Evolutionary conservation across 768 basidiomycete genomes (phyloP).

Genomic region (Hydnomerulius pinastri): DNA sequence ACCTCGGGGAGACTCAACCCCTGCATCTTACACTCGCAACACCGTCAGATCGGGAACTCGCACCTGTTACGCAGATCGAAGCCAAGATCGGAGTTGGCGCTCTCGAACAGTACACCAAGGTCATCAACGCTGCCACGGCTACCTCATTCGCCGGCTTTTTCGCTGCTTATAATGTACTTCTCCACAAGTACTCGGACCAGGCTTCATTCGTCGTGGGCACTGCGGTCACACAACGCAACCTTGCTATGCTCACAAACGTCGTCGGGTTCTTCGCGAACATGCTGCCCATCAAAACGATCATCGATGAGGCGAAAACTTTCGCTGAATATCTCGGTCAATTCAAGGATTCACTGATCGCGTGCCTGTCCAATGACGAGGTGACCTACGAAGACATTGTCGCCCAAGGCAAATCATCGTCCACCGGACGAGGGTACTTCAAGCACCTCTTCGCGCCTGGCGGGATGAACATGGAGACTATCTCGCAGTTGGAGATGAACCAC

Average conservation of each 20-base stretch:
- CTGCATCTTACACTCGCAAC: constrained; percentile 16
- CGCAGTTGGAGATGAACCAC: constrained; percentile 4
- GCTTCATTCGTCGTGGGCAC: constrained; percentile 19
- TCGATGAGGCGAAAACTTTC: constrained; percentile 17
- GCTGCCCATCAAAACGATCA: constrained; percentile 17
- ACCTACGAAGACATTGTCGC: constrained; percentile 20
- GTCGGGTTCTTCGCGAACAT: constrained; percentile 22
- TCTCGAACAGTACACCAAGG: constrained; percentile 15
- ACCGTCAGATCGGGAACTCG: constrained; percentile 11
- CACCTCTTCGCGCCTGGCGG: constrained; percentile 19
- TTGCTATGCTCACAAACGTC: constrained; percentile 16
- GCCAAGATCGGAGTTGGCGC: too few species aligned
- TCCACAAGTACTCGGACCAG: constrained; percentile 20
- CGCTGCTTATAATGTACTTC: constrained; percentile 19
- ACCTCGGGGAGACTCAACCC: too few species aligned
- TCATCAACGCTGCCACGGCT: constrained; percentile 10
- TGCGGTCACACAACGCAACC: constrained; percentile 16
- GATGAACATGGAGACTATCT: constrained; percentile 18
- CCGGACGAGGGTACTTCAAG: constrained; percentile 19
- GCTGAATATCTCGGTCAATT: constrained; percentile 13
- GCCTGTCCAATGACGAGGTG: constrained; percentile 15
- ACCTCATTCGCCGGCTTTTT: constrained; percentile 20
- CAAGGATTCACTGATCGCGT: constrained; percentile 10
- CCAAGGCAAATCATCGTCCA: constrained; percentile 14
- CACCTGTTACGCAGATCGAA: constrained; percentile 17